Evolutionary conservation across 345 rosid species (phyloP).

Genomic region (Dimocarpus longan): DNA sequence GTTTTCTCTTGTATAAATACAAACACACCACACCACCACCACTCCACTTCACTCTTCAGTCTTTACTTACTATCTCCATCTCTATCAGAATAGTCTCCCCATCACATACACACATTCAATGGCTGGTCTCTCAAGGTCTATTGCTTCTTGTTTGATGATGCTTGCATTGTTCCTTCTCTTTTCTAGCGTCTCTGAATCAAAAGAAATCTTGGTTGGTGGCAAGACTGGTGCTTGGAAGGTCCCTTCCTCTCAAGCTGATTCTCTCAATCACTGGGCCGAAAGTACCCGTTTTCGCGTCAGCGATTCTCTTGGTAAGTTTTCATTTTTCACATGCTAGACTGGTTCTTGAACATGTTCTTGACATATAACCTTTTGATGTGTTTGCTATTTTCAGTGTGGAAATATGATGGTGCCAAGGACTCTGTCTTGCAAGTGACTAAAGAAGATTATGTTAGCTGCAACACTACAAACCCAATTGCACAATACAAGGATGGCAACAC

Average conservation of each 20-base stretch:
- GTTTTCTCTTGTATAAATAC: slow-evolving; percentile 33
- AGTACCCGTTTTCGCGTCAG: slow-evolving; percentile 60
- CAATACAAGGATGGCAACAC: slow-evolving; percentile 70
- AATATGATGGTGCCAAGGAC: slow-evolving; percentile 65
- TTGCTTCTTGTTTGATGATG: slow-evolving; percentile 25
- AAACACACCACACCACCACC: neutral
- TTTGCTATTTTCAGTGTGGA: slow-evolving; percentile 51
- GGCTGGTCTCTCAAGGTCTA: slow-evolving; percentile 28
- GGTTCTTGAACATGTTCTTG: neutral
- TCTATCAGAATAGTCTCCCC: neutral
- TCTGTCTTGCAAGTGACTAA: slow-evolving; percentile 70
- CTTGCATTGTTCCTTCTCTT: slow-evolving; percentile 28
- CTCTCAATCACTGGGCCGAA: slow-evolving; percentile 80
- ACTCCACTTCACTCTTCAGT: neutral
- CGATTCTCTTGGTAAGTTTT: slow-evolving; percentile 56
- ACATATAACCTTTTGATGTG: neutral
- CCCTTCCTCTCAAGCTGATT: slow-evolving; percentile 67
- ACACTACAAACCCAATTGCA: slow-evolving; percentile 51
- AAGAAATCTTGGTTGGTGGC: slow-evolving; percentile 58
- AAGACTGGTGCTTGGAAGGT: slow-evolving; percentile 54
- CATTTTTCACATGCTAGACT: neutral
- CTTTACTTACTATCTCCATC: neutral
- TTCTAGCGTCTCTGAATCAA: slow-evolving; percentile 35
- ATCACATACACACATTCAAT: neutral
- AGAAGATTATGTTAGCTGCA: slow-evolving; percentile 66